Evolutionary conservation across 106 monocot species (phyloP), one percentile per base, ranked within the genome.

Genomic region (Ottelia alismoides): DNA sequence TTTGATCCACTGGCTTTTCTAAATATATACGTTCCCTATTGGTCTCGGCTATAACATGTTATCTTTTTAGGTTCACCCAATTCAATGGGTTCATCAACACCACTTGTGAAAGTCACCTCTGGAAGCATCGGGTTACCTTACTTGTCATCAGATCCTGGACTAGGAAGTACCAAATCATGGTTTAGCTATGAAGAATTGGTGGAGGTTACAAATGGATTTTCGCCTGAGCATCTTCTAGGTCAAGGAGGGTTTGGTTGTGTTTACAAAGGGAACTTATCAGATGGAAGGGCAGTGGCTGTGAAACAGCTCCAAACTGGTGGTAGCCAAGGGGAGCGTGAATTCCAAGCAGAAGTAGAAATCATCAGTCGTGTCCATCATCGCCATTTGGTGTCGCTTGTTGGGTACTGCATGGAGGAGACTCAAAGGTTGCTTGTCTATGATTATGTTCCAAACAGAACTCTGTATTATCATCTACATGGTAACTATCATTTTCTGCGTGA

Each of bases 211-310:
- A 27, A 75, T 75, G 74, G 82, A 24, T 82, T 87, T 51, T 72
- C 78, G 30, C 31, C 62, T 21, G 35, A 75, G 31, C 75, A 82
- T 70, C 51, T 82, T 20, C 49, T 87, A 30, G 87, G 87, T 17
- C 74, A 81, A 66, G 87, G 87, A 51, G 87, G 82, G 30, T 87
- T 87, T 67, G 87, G 87, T 28, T 69, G 66, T 69, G 87, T 87
- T 12, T 81, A 78, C 63, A 87, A 87, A 72, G 87, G 87, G 31
- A 35, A 55, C 56, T 59, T 82, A 28, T 28, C 47, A 17, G 78
- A 87, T 71, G 87, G 87, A 40, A 75, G 87, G 46, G 82, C 81
- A 56, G 75, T 87, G 7, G 87, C 87, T 0, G 82, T 87, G 52
- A 87, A 87, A 61, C 74, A 78, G 64, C 69, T 87, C 43, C 78